Conservation (phyloP, 768 basidiomycete species). For the Clavulina sp. region DNA sequence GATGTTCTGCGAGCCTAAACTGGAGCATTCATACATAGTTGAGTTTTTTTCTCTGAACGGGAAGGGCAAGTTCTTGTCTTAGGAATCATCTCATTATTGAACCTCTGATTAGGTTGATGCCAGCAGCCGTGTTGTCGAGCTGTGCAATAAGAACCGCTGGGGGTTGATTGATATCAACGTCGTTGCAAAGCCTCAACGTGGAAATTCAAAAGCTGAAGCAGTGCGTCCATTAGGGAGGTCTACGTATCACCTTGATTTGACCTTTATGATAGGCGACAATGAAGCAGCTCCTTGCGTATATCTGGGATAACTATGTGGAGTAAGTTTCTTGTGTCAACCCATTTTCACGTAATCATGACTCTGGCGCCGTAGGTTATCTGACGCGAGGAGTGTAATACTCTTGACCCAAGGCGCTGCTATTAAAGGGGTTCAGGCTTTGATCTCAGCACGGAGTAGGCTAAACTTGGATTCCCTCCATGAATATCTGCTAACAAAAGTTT, state of each 20-base stretch:
- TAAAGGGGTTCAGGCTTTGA: conserved; percentile 51
- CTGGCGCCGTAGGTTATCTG: conserved; percentile 38
- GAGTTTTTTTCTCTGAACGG: too few species aligned
- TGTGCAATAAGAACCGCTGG: conserved; percentile 51
- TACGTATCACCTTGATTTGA: neutral
- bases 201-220: neutral
- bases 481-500: conserved; percentile 16
- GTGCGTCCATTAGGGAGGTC: neutral
- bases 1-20: conserved; percentile 47
- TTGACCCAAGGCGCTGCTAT: conserved; percentile 83
- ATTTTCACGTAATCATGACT: neutral
- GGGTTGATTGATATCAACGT: conserved; percentile 78
- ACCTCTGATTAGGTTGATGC: conserved; percentile 52
- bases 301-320: conserved; percentile 97
- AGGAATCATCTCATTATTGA: neutral
- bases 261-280: neutral
- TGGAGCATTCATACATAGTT: conserved; percentile 78
- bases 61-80: too few species aligned
- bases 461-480: neutral
- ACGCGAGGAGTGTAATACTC: conserved; percentile 54
- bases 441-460: conserved; percentile 47
- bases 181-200: conserved; percentile 34
- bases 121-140: conserved; percentile 59
- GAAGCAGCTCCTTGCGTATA: conserved; percentile 49
- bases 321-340: conserved; percentile 25